Evolutionary conservation across 176 grass and related monocot genomes (phyloP).

Genomic region (Chloris gayana): DNA sequence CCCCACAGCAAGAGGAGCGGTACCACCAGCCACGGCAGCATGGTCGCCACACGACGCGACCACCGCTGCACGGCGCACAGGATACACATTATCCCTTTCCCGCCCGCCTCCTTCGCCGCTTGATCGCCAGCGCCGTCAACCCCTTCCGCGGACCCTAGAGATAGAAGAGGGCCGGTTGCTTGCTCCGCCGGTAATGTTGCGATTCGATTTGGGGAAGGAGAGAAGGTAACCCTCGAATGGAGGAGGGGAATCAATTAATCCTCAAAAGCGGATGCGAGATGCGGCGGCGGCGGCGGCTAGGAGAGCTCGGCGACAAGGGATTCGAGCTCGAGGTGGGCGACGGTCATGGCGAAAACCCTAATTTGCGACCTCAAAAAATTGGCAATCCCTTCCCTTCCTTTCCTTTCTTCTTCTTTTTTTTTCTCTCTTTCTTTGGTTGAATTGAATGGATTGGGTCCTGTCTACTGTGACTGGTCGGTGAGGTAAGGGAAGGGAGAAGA

Average conservation of each 20-base stretch:
- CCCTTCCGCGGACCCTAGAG: not conserved
- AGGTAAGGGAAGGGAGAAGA: too few relatives aligned
- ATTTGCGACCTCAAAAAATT: constrained; percentile 15
- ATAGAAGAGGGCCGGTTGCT: constrained; percentile 15
- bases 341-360: constrained; percentile 73
- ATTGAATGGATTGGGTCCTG: too few relatives aligned
- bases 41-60: constrained; percentile 87
- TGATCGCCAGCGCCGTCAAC: constrained; percentile 51
- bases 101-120: constrained; percentile 34
- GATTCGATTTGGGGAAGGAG: constrained; percentile 33
- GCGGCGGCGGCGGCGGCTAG: constrained; percentile 33
- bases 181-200: constrained; percentile 28
- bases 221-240: constrained; percentile 37
- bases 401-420: not conserved
- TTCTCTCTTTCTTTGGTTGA: too few relatives aligned
- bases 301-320: constrained; percentile 1
- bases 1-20: constrained; percentile 88
- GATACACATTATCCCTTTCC: constrained; percentile 81
- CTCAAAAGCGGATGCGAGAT: constrained; percentile 45
- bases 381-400: not conserved
- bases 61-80: constrained; percentile 94
- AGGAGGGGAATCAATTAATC: constrained; percentile 24
- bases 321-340: constrained; percentile 33
- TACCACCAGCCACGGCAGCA: constrained; percentile 91
- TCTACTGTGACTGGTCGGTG: too few relatives aligned